Evolutionary conservation across 345 rosid genomes (phyloP), one percentile per base, ranked within the genome.

Genomic region (Lepidium aucheri): DNA sequence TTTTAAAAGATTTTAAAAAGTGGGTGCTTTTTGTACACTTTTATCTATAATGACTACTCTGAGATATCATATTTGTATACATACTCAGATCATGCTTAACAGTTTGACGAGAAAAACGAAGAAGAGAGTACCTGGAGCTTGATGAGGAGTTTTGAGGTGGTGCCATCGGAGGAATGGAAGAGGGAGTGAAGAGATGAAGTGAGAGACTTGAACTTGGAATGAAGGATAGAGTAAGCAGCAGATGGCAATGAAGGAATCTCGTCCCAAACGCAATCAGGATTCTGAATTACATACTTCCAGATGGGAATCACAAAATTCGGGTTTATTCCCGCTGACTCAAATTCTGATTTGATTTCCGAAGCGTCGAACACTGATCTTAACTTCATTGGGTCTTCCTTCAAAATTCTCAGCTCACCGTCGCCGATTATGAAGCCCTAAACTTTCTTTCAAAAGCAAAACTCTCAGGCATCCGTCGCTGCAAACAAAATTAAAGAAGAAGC

Each of bases 251-350:
- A 74, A 4, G 90, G 96, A 32, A 94, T 80, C 54, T 90, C 77
- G 2, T 76, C 83, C 89, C 93, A 86, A 32, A 82, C 86, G 63
- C 95, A 85, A 53, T 81, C 79, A 58, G 96, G 97, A 77, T 88
- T 88, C 68, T 82, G 88, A 18, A 85, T 59, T 73, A 83, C 95
- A 53, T 72, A 88, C 88, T 91, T 94, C 99, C 97, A 94, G 36
- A 94, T 85, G 6, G 75, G 65, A 44, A 81, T 81, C 65, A 78
- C 73, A 80, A 90, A 88, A 38, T 70, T 63, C 40, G 80, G 69
- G 73, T 72, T 85, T 64, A 94, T 79, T 59, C 86, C 87, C 41
- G 91, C 82, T 22, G 76, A 73, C 10, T 80, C 82, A 56, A 94
- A 81, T 46, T 83, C 89, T 53, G 79, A 44, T 74, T 72, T 73